Evolutionary conservation across 2,329 filamentous ascomycete genomes (phyloP).

Genomic region (Exophiala spinifera): DNA sequence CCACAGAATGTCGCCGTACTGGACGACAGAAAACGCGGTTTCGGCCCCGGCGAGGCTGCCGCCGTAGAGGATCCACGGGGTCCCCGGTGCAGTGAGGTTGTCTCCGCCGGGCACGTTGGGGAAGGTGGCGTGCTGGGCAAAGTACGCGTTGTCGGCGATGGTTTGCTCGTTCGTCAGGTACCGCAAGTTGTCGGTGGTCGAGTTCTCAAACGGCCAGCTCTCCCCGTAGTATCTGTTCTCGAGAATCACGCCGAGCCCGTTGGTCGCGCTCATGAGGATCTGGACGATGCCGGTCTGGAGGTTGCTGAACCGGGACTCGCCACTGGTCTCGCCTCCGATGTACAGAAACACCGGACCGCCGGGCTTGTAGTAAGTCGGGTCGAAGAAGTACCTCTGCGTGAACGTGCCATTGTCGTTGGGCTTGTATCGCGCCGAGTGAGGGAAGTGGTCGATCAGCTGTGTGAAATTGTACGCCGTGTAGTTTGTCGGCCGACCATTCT

Average conservation of each 20-base stretch:
- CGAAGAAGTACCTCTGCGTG: constrained; percentile 55
- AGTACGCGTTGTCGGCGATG: constrained; percentile 45
- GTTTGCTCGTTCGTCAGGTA: constrained; percentile 45
- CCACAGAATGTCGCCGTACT: constrained; percentile 37
- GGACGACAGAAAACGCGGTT: constrained; percentile 43
- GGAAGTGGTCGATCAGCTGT: constrained; percentile 28
- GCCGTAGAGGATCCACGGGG: constrained; percentile 48
- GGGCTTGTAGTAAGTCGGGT: constrained; percentile 52
- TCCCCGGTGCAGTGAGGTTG: constrained; percentile 40
- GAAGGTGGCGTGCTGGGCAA: constrained; percentile 37
- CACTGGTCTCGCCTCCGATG: constrained; percentile 35
- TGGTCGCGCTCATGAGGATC: constrained; percentile 54
- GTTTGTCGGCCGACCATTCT: constrained; percentile 23
- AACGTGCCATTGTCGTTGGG: constrained; percentile 45
- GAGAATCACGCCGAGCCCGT: constrained; percentile 52
- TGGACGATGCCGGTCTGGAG: constrained; percentile 49
- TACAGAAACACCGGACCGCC: constrained; percentile 51
- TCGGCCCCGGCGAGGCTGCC: constrained; percentile 47
- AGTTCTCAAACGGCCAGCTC: constrained; percentile 38
- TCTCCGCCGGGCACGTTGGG: constrained; percentile 28
- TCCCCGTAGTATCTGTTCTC: constrained; percentile 41
- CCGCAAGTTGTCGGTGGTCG: constrained; percentile 40
- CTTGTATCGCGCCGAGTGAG: constrained; percentile 20
- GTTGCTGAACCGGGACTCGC: constrained; percentile 42
- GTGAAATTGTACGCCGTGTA: constrained; percentile 24